Evolutionary conservation across 805 yeast genomes (phyloP), one percentile per base, ranked within the genome.

Genomic region (Cyberlindnera americana): DNA sequence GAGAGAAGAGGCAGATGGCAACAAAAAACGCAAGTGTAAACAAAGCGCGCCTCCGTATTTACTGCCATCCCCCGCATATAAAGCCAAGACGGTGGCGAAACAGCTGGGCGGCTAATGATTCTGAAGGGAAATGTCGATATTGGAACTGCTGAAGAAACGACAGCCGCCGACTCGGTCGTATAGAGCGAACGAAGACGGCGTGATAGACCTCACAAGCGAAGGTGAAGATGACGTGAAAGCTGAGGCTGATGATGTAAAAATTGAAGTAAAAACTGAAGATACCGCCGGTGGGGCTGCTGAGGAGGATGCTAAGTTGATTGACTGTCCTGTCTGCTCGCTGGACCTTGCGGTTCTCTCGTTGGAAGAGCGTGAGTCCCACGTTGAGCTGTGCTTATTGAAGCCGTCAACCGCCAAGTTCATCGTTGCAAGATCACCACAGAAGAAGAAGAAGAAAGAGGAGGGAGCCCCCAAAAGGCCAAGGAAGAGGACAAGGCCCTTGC

Each of bases 321-420:
- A 23, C 7, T 81, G 88, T 51, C 87, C 86, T 0, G 56, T 80
- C 1, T 81, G 88, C 48, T 39, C 44, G 6, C 37, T 60, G 3
- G 56, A 67, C 30, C 46, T 81, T 17, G 60, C 70, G 3, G 41
- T 42, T 2, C 57, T 73, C 15, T 52, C 62, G 3, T 43, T 78
- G 6, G 65, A 64, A 23, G 67, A 65, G 19, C 60, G 83, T 29
- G 69, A 67, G 8, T 56, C 62, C 3, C 88, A 81, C 52, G 83
- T 80, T 14, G 79, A 77, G 40, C 59, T 62, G 23, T 81, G 88
- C 48, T 53, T 76, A 4, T 16, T 39, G 9, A 27, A 40, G n/a
- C 43, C 47, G 3, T 36, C 49, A 6, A 32, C 19, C 21, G 19
- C 43, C n/a, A 16, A 35, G 7, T 18, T 21, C 67, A 66, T 16